These are phyloP conservation scores for Exserohilum turcica DNA, from an alignment of 2,329 filamentous ascomycete species.

Conservation along the genomic window DNA sequence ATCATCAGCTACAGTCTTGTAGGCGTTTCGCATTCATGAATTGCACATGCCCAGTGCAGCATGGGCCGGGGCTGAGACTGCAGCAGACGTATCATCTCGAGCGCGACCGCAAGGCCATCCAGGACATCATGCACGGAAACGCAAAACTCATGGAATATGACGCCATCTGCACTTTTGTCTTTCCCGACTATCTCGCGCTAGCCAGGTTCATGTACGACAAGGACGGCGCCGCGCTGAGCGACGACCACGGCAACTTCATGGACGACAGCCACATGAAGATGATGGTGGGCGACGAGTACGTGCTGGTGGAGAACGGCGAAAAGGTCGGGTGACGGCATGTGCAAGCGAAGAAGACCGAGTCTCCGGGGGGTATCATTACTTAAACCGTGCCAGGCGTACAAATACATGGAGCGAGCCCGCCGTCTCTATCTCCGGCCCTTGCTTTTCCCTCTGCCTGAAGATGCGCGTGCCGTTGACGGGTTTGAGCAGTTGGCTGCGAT, in stretches of 20 bases:
- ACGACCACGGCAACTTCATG: slow-evolving; percentile 49
- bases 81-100: slow-evolving; percentile 53
- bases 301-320: slow-evolving; percentile 42
- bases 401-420: background rate
- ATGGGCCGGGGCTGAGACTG: slow-evolving; percentile 8
- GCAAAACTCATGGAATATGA: slow-evolving; percentile 53
- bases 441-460: slow-evolving; percentile 31
- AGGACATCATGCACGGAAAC: slow-evolving; percentile 54
- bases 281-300: slow-evolving; percentile 55
- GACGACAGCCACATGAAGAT: slow-evolving; percentile 50
- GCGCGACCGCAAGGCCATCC: slow-evolving; percentile 51
- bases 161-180: slow-evolving; percentile 56
- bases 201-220: slow-evolving; percentile 55
- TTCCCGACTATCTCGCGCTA: slow-evolving; percentile 53
- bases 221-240: slow-evolving; percentile 48
- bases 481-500: slow-evolving; percentile 61
- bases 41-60: background rate
- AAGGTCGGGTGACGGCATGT: slow-evolving; percentile 6
- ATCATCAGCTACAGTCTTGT: slow-evolving; percentile 55
- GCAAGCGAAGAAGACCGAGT: slow-evolving; percentile 10
- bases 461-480: slow-evolving; percentile 24
- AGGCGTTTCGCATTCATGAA: slow-evolving; percentile 18
- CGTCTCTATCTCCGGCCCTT: slow-evolving; percentile 28
- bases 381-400: slow-evolving; percentile 11
- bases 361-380: slow-evolving; percentile 26